Evolutionary conservation across 495 filamentous ascomycete species (phyloP).

Genomic region (Xylaria curta): DNA sequence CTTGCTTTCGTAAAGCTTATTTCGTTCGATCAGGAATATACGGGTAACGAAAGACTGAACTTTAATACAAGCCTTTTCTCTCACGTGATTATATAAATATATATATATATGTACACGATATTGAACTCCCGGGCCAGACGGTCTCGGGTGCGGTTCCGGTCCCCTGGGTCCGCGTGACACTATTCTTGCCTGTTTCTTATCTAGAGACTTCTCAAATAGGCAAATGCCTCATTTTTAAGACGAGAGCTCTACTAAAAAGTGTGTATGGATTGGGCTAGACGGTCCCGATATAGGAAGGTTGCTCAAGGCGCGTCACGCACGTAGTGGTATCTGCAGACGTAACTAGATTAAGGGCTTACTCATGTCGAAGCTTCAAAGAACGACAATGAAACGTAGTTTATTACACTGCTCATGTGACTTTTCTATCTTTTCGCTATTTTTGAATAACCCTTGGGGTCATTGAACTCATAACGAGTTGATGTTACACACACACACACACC

Average conservation of each 20-base stretch:
- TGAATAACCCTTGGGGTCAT: background rate
- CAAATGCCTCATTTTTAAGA: background rate
- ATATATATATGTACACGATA: too few species aligned
- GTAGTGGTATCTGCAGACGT: background rate
- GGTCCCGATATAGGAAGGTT: background rate
- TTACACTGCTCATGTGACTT: background rate
- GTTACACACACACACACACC: background rate
- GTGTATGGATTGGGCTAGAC: background rate
- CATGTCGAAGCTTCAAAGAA: background rate
- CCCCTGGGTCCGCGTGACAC: background rate
- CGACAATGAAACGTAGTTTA: background rate
- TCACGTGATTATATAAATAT: too few species aligned
- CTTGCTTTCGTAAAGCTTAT: too few species aligned
- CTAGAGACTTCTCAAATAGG: background rate
- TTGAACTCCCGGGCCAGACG: too few species aligned
- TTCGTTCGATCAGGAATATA: too few species aligned
- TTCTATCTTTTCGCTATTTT: background rate
- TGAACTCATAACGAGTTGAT: background rate
- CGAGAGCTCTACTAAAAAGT: background rate
- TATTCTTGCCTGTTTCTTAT: background rate
- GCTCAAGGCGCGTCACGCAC: background rate
- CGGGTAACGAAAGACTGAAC: too few species aligned
- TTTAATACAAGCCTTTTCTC: too few species aligned
- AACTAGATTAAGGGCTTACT: background rate
- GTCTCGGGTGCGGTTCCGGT: too few species aligned